Base-by-base conservation (phyloP, 176 grass and related monocot genomes). In the Bromus sterilis region DNA sequence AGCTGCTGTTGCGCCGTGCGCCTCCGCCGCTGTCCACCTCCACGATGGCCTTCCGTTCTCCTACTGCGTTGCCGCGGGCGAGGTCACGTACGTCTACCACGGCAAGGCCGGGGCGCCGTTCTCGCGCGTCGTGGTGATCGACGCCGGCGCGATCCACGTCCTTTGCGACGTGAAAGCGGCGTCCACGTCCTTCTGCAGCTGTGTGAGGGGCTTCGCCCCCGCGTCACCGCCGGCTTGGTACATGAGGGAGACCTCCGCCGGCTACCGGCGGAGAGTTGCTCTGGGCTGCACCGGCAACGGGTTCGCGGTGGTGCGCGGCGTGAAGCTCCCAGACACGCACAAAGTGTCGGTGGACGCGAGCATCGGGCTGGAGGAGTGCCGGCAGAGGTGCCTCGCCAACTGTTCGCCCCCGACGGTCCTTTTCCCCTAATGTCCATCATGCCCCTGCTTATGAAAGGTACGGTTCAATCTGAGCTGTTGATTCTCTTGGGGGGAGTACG, bases 1-100 rank as follows among this genome's bases (percentile, higher is more conserved):
- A 24, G 80, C n/a, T 30, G 83, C 78, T 74, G 43, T 35, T 26
- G 33, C 51, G 69, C 69, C 69, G 42, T 11, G 16, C 57, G 53
- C 68, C 61, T 0, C 85, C 75, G 11, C 39, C 33, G 66, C 83
- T 80, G 21, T 62, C 67, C 61, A 87, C 86, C 21, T 89, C n/a
- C 90, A 78, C 85, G 86, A n/a, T n/a, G 69, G 80, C 86, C 83
- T 73, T 87, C 2, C 73, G 48, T 49, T 76, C 71, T 88, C 81
- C 62, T 40, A 79, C 71, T 80, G 68, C 57, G 26, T 33, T 18
- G 9, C 8, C 42, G 8, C 16, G 6, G 66, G n/a, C 39, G 64
- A 81, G 87, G n/a, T 80, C 29, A 41, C 61, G 3, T 93, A 69
- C 61, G 72, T 46, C 20, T 30, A 24, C 56, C 12, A n/a, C 8